Evolutionary conservation across 805 yeast genomes (phyloP).

Genomic region (Candida taoyuanica): DNA sequence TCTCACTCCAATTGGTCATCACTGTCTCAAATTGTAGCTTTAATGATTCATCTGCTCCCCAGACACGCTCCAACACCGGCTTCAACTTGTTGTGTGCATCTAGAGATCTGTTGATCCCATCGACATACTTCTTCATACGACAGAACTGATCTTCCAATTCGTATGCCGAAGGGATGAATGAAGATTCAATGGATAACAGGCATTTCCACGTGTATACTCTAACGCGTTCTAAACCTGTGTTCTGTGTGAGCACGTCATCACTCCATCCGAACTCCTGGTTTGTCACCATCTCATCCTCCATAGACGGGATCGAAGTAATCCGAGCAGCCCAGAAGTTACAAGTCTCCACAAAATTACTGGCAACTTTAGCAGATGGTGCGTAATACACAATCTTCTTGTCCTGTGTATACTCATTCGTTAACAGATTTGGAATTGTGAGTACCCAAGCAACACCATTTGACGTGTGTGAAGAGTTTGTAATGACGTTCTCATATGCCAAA

Average conservation of each 20-base stretch:
- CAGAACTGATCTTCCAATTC: slow-evolving; percentile 35
- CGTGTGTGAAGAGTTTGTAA: slow-evolving; percentile 19
- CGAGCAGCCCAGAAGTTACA: slow-evolving; percentile 92
- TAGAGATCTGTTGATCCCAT: slow-evolving; percentile 34
- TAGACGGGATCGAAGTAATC: slow-evolving; percentile 68
- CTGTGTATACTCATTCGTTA: slow-evolving; percentile 17
- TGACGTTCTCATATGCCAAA: slow-evolving; percentile 18
- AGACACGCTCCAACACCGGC: slow-evolving; percentile 32
- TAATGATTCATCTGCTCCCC: slow-evolving; percentile 23
- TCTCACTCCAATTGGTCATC: slow-evolving; percentile 39
- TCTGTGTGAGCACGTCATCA: slow-evolving; percentile 15
- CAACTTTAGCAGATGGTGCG: slow-evolving; percentile 42
- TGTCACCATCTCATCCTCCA: slow-evolving; percentile 66
- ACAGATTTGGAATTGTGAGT: slow-evolving; percentile 22
- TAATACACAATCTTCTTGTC: slow-evolving; percentile 23
- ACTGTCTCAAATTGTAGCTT: slow-evolving; percentile 27
- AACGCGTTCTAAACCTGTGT: slow-evolving; percentile 22
- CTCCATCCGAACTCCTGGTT: slow-evolving; percentile 81
- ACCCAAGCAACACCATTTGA: slow-evolving; percentile 25
- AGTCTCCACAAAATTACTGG: slow-evolving; percentile 65
- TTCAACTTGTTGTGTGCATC: slow-evolving; percentile 41
- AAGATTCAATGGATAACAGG: slow-evolving; percentile 25
- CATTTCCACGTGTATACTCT: slow-evolving; percentile 25
- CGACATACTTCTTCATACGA: slow-evolving; percentile 36
- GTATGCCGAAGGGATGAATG: slow-evolving; percentile 27